Conservation (phyloP, 2,329 filamentous ascomycete genomes). For the Leptoxyphium fumago region DNA sequence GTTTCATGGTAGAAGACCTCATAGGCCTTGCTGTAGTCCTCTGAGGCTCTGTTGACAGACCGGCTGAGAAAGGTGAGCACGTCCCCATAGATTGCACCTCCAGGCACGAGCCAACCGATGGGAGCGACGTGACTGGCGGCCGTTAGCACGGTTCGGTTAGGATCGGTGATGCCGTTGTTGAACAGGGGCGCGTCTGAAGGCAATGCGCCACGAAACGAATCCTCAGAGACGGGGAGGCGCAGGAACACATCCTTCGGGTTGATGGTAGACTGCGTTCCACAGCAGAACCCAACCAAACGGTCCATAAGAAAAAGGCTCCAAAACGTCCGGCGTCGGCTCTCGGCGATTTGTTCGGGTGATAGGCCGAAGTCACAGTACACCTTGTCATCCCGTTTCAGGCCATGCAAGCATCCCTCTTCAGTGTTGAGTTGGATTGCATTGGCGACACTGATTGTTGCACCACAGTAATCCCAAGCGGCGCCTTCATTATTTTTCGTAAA, state of each 20-base stretch:
- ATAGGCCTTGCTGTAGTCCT: constrained; percentile 28
- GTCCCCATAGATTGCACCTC: constrained; percentile 51
- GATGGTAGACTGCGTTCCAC: constrained; percentile 38
- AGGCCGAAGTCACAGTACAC: constrained; percentile 12
- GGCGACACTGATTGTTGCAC: constrained; percentile 45
- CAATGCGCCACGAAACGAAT: constrained; percentile 46
- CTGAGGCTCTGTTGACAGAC: constrained; percentile 27
- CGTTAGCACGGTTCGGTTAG: constrained; percentile 18
- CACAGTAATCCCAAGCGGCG: constrained; percentile 50
- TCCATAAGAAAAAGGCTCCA: constrained; percentile 60
- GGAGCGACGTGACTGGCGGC: constrained; percentile 30
- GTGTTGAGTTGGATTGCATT: constrained; percentile 48
- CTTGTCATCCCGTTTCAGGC: constrained; percentile 3
- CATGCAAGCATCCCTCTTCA: constrained; percentile 33
- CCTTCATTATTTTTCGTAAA: constrained; percentile 45
- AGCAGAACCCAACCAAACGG: constrained; percentile 45
- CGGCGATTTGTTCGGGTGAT: constrained; percentile 33
- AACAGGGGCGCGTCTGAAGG: constrained; percentile 47
- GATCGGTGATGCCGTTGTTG: constrained; percentile 35
- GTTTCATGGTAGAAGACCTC: constrained; percentile 40
- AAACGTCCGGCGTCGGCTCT: constrained; percentile 55
- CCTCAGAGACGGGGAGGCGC: constrained; percentile 47
- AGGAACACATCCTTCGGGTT: constrained; percentile 52
- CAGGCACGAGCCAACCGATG: constrained; percentile 47
- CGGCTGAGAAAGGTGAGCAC: constrained; percentile 46